Evolutionary conservation across 75 land plant genomes (phyloP), one percentile per base, ranked within the genome.

Genomic region (Pinus tabuliformis): DNA sequence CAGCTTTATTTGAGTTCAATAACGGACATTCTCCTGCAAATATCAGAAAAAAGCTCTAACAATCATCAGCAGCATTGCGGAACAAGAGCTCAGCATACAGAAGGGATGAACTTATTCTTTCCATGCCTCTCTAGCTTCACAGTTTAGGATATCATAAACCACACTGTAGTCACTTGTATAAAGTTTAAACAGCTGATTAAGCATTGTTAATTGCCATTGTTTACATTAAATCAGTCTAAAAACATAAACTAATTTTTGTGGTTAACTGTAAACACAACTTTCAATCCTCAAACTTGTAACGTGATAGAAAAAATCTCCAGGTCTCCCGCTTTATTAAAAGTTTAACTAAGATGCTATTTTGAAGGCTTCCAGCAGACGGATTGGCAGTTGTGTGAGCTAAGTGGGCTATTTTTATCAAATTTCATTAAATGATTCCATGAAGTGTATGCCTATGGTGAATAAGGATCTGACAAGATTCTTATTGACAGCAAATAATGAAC

Each of bases 131-230:
- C 54, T 49, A 49, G 12, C 54, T 49, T 49, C 54, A 49, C 54
- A 49, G 54, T 49, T 49, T 49, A 49, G 54, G 54, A 49, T 11
- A 49, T 49, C 2, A 49, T 68, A 42, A 68, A 4, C 72, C 72
- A 42, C 72, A 68, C 9, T 68, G 72, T 3, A 68, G 52, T 68
- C 8, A 68, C 72, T n/a, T n/a, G 39, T 39, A 8, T 68, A 42
- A 39, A 14, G 39, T 39, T 3, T 68, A 42, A 39, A 14, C 52
- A 68, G 2, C 22, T 8, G 42, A 18, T 21, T 8, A 68, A 42
- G 7, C n/a, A 68, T 26, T 42, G 22, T 68, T 37, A 64, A 36
- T 64, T 1, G 49, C 22, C 52, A 68, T 39, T 39, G 54, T 68
- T 68, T 68, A 42, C 14, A 68, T 68, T 68, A n/a, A 16, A n/a